Evolutionary conservation across 768 basidiomycete species (phyloP), one percentile per base, ranked within the genome.

Genomic region (Leucocoprinus birnbaumii): DNA sequence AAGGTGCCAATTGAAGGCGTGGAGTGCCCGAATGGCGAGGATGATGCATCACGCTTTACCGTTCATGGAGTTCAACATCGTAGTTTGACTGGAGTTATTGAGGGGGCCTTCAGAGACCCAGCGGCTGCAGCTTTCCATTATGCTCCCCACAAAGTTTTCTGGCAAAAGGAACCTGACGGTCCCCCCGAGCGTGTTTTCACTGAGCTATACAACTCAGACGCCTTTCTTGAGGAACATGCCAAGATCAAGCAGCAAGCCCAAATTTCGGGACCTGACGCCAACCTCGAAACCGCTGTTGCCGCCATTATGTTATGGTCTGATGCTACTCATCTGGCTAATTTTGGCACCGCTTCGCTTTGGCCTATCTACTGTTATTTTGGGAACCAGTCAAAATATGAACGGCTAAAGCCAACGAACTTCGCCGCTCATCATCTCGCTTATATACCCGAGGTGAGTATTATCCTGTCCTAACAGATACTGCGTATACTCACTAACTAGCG

Each of bases 401-500:
- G 69, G 4, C 52, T 51, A 1, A 60, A 62, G 21, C 71, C 72
- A 1, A 53, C 41, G 2, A 52, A 59, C 0, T 54, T 59, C 16
- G 61, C 72, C 1, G 66, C 64, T 14, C 72, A 77, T 48, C 73
- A 74, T 49, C 13, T 75, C 8, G 74, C 70, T 8, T 77, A 76
- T 58, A 67, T 79, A 22, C 73, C 73, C 58, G 70, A 8, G 62
- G 67, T 1, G 65, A 67, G 45, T 35, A 27, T 0, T 37, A 69
- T 42, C n/a, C n/a, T n/a, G n/a, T n/a, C n/a, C n/a, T n/a, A n/a
- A n/a, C n/a, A n/a, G n/a, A n/a, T n/a, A n/a, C n/a, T n/a, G n/a
- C n/a, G n/a, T n/a, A n/a, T n/a, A n/a, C n/a, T n/a, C n/a, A n/a
- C n/a, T n/a, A n/a, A n/a, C n/a, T n/a, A n/a, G n/a, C n/a, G n/a